Base-by-base conservation (phyloP, 139 green algal genomes). In the Astrephomene gubernaculifera region DNA sequence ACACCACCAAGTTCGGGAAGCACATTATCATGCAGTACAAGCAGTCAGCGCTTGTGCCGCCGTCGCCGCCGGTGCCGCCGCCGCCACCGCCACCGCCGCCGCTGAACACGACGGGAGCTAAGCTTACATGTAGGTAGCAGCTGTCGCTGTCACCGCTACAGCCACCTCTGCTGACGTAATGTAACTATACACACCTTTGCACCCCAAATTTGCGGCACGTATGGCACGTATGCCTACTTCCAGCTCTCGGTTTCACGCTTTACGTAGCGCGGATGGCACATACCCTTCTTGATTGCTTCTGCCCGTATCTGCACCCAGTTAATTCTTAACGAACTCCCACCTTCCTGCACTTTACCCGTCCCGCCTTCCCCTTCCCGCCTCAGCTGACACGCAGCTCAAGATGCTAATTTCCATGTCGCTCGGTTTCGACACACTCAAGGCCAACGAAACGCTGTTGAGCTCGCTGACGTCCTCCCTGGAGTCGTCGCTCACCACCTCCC, bases 11-110 rank as follows among this genome's bases (percentile, higher is more conserved):
- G 35, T 82, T 82, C 57, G 75, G 75, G 38, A 57, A 60, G 27
- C 75, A 82, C 75, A 6, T 82, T 8, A 71, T 82, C 38, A 71
- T 82, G 75, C 75, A 82, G 41, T 82, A 82, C 75, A 82, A 27
- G 52, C 53, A 70, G 53, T 38, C 73, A 7, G 35, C 44, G 49
- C 14, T 45, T 9, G 10, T 54, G 35, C 53, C 73, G 53, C 53
- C 73, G 52, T 38, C 73, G 53, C 73, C 73, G 36, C 67, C 67
- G 21, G 27, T 9, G 27, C 49, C 72, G 53, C 73, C 73, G 36
- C 61, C 73, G 35, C 73, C 73, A 22, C 31, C 73, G 21, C 53
- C 73, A 17, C 38, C 36, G 54, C 53, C 53, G 53, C 53, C 53
- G 10, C 53, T 70, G 7, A 70, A 52, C 36, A n/a, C 36, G 25